Evolutionary conservation across 495 filamentous ascomycete species (phyloP), one percentile per base, ranked within the genome.

Genomic region (Neurospora sp.): DNA sequence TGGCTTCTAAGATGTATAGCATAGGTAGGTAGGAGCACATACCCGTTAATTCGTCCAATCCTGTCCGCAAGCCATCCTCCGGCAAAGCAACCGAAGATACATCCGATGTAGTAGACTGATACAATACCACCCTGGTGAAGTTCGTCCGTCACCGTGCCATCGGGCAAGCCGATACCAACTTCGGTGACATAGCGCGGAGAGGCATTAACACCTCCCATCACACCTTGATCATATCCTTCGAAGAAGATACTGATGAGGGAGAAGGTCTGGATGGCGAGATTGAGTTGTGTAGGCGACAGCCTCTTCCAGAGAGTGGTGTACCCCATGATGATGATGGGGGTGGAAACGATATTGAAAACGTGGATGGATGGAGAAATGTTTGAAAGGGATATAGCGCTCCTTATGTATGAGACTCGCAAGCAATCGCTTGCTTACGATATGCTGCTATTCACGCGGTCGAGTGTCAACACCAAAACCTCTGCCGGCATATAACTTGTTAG

Each of bases 161-260:
- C 76, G 20, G 48, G 61, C 14, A 61, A 40, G 73, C 78, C 76
- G 68, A 79, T 74, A n/a, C 75, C 74, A n/a, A 77, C 72, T 73
- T 73, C 79, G 16, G 81, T 72, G 39, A 87, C 82, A 76, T 86
- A 89, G 46, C 86, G 82, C 8, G 82, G 37, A 39, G 77, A 68
- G 31, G 39, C 37, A 78, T 93, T 92, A 9, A 93, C 91, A 68
- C 91, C 91, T 22, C 89, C 87, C 89, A 92, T 93, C 85, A 93
- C 88, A 72, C 91, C 91, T 77, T 91, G 89, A 73, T 91, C 89
- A 78, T 91, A 91, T n/a, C 86, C 86, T 72, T 86, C 83, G 78
- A 87, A 87, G 78, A 88, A 87, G 70, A 88, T 87, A 22, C 82
- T 83, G 18, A 87, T 77, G 14, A 85, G 78, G 35, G 83, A 86